Conservation (phyloP, 805 yeast genomes). For the Wickerhamiella spandovensis region DNA sequence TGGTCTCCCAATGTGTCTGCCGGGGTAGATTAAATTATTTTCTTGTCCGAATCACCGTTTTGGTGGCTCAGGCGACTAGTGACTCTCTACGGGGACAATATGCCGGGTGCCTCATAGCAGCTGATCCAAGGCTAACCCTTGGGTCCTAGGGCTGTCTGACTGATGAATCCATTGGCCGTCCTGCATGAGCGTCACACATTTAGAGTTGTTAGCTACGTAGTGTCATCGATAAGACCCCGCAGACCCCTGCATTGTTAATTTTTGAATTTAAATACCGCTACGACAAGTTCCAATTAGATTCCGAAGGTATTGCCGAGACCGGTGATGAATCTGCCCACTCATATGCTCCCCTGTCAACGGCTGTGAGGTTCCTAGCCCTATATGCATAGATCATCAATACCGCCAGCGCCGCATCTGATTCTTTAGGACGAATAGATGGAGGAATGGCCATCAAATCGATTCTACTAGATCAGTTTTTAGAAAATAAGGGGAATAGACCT, state of each 20-base stretch:
- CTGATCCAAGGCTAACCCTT: background rate
- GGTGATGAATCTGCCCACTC: background rate
- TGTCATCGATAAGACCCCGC: background rate
- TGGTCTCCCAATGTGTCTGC: slow-evolving; percentile 19
- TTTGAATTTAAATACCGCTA: background rate
- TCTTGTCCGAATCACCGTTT: slow-evolving; percentile 2
- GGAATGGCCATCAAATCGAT: too few species aligned
- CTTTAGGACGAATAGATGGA: too few species aligned
- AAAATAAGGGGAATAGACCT: too few species aligned
- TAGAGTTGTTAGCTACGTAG: background rate
- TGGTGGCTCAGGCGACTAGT: background rate
- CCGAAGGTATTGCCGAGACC: too few species aligned
- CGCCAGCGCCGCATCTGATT: background rate
- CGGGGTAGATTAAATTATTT: slow-evolving; percentile 11
- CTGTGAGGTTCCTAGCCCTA: background rate
- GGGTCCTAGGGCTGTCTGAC: background rate
- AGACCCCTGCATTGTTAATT: background rate
- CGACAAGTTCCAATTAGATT: too few species aligned
- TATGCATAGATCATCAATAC: background rate
- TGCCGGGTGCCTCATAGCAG: background rate
- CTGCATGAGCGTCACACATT: background rate
- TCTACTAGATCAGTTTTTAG: too few species aligned
- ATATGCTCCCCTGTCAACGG: background rate
- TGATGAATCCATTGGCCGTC: background rate
- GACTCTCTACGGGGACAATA: background rate